These are phyloP conservation scores for Marasmius tenuissimus DNA, from an alignment of 1,284 basidiomycete genomes.

Conservation along the genomic window DNA sequence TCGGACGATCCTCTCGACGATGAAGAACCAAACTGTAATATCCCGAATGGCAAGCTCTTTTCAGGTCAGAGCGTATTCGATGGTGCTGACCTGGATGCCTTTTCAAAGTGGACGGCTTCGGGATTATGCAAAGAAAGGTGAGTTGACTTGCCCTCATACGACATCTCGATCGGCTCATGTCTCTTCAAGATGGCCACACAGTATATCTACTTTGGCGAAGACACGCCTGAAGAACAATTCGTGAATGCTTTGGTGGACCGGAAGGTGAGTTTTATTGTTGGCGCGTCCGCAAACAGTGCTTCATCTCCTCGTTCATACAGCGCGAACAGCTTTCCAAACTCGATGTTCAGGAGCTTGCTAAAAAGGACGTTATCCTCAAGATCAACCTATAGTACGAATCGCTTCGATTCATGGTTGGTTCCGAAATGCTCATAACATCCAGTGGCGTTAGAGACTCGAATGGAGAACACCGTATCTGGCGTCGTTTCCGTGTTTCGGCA, in stretches of 20 bases:
- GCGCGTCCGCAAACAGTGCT: not conserved
- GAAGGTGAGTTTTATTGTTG: slow-evolving; percentile 15
- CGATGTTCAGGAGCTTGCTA: slow-evolving; percentile 21
- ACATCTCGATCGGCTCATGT: not conserved
- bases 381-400: slow-evolving; percentile 18
- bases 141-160: too few species aligned
- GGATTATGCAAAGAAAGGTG: slow-evolving; percentile 18
- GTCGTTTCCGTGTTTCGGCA: slow-evolving; percentile 26
- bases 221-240: slow-evolving; percentile 21
- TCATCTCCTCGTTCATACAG: slow-evolving; percentile 7
- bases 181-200: slow-evolving; percentile 17
- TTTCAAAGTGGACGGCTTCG: slow-evolving; percentile 19
- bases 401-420: not conserved
- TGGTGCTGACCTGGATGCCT: not conserved
- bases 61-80: not conserved
- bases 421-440: not conserved
- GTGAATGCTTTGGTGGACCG: slow-evolving; percentile 23
- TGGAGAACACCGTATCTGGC: slow-evolving; percentile 24
- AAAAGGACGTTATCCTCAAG: slow-evolving; percentile 23
- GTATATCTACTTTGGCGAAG: slow-evolving; percentile 10
- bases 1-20: not conserved
- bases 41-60: not conserved
- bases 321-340: slow-evolving; percentile 18
- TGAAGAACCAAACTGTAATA: not conserved
- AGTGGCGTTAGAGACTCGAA: slow-evolving; percentile 12